Evolutionary conservation across 1,139 yeast genomes (phyloP).

Genomic region (Kodamaea derodonti): DNA sequence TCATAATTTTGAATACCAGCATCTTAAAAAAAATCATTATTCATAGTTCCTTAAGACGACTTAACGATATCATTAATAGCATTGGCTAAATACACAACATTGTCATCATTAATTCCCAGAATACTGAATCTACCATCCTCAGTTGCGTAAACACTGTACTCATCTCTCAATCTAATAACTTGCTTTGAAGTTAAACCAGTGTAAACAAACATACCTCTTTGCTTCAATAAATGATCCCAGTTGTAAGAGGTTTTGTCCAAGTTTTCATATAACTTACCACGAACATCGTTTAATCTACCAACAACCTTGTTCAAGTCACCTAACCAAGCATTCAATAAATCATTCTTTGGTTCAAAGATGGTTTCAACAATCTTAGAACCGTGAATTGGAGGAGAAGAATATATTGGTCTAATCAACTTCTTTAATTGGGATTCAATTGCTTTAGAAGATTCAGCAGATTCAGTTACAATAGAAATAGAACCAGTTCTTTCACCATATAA

Average conservation of each 20-base stretch:
- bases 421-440: constrained; percentile 75
- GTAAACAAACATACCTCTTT: constrained; percentile 95
- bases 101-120: constrained; percentile 78
- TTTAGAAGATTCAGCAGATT: constrained; percentile 39
- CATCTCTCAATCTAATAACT: constrained; percentile 63
- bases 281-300: constrained; percentile 70
- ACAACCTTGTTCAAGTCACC: constrained; percentile 71
- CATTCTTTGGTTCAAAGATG: constrained; percentile 56
- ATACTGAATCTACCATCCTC: constrained; percentile 89
- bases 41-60: constrained; percentile 1
- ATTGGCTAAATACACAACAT: constrained; percentile 79
- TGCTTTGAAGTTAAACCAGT: constrained; percentile 76
- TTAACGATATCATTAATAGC: constrained; percentile 61
- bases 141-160: constrained; percentile 79
- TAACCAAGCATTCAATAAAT: constrained; percentile 71
- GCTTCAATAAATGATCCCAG: constrained; percentile 86
- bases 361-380: constrained; percentile 86
- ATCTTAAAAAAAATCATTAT: no score
- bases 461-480: constrained; percentile 65
- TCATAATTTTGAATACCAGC: no score
- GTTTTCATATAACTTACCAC: constrained; percentile 59
- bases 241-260: constrained; percentile 54
- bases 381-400: constrained; percentile 92
- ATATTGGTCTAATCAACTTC: constrained; percentile 76
- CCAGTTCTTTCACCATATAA: constrained; percentile 95